A percentile compares a stretch with the other conserved stretches of the same genome.
Conservation (phyloP, 306 rosid species). For the Cicer chorassanicum region DNA sequence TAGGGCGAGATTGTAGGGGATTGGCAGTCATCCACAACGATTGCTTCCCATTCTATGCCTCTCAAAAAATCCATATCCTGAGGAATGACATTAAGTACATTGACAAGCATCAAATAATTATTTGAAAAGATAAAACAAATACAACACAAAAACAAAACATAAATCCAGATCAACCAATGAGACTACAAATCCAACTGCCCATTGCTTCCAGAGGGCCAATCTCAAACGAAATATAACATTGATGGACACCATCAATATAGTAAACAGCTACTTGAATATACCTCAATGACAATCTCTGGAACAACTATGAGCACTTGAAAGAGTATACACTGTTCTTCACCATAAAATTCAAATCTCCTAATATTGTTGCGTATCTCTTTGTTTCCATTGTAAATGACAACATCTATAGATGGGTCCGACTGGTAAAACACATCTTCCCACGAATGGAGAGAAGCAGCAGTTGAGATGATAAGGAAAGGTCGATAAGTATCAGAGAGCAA, state of each 20-base stretch:
- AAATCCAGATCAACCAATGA: conserved; percentile 14
- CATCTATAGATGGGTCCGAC: conserved; percentile 58
- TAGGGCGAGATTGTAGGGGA: conserved; percentile 49
- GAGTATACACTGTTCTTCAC: conserved; percentile 46
- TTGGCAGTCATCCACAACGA: conserved; percentile 66
- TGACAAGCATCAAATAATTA: conserved; percentile 17
- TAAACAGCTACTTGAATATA: conserved; percentile 42
- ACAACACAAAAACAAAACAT: neutral
- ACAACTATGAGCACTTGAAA: conserved; percentile 64
- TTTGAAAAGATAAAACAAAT: neutral
- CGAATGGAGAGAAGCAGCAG: conserved; percentile 51
- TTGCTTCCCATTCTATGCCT: conserved; percentile 62
- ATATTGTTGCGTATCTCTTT: conserved; percentile 56
- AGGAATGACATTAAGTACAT: conserved; percentile 22
- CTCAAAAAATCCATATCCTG: conserved; percentile 65
- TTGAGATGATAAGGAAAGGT: conserved; percentile 71
- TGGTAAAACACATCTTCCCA: conserved; percentile 64
- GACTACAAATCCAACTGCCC: conserved; percentile 36
- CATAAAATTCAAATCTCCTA: conserved; percentile 60
- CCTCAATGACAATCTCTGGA: conserved; percentile 61
- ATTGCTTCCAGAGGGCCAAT: neutral
- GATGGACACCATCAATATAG: neutral
- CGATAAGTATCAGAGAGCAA: conserved; percentile 51
- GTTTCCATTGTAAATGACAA: conserved; percentile 63
- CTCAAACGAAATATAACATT: conserved; percentile 7